Evolutionary conservation across 2,329 filamentous ascomycete species (phyloP), one percentile per base, ranked within the genome.

Genomic region (Aspergillus tamarii): DNA sequence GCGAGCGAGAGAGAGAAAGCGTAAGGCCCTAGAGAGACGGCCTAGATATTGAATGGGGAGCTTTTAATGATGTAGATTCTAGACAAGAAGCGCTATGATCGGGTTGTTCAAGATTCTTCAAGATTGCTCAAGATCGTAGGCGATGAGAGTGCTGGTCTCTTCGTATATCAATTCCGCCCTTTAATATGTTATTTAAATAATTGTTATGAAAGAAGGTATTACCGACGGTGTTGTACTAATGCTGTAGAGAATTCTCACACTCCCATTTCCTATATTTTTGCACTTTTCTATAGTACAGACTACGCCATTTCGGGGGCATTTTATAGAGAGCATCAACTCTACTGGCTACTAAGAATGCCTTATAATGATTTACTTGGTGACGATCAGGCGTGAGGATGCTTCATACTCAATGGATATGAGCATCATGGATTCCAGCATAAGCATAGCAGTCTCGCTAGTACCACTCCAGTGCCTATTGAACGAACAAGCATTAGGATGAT

Each of bases 101-200:
- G 14, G 2, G 3, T 26, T 26, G 26, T 26, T 26, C 26, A 26
- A 4, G 26, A 26, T 26, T 26, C 2, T 1, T 26, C 26, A 26
- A 26, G 39, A 6, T 41, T 39, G 19, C 19, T 19, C 19, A 41
- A 41, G 39, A 41, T n/a, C 16, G 7, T 10, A 41, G 19, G 8
- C 4, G 39, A 3, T 16, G n/a, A 10, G 39, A n/a, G 7, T 41
- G 16, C 3, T 5, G 6, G 34, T 10, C 19, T 19, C 39, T n/a
- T n/a, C 2, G 16, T 41, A n/a, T n/a, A n/a, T 10, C 3, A 6
- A 10, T n/a, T 9, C n/a, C 0, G 2, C 9, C 7, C n/a, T 9
- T 1, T 41, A n/a, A 9, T 16, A 16, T 36, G 34, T 6, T 19
- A 9, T 16, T 14, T 36, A 36, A 5, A n/a, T 41, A 8, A 41